phyloP scores from a whole-genome alignment of 1,284 basidiomycete species.

The Apiotrichum sp. region DNA sequence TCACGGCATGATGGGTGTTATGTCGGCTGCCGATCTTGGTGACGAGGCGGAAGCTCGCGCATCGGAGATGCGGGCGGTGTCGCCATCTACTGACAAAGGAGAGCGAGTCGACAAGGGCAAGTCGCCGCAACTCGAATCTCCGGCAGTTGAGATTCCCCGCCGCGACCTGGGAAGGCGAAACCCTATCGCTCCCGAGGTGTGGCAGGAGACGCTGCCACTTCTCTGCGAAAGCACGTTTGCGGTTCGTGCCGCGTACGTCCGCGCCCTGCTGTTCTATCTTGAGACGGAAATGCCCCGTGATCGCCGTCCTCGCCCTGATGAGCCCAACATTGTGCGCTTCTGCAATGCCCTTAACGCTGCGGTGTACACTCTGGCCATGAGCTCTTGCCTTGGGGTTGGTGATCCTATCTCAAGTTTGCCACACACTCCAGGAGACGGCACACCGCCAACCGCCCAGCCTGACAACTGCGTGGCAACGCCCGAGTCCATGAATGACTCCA shows the following conservation, averaged over 20 bases:
- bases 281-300: constrained; percentile 60
- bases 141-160: constrained; percentile 20
- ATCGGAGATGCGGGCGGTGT: background rate
- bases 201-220: constrained; percentile 80
- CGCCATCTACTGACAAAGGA: background rate
- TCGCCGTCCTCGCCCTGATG: constrained; percentile 18
- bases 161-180: constrained; percentile 53
- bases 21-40: constrained; percentile 30
- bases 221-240: constrained; percentile 68
- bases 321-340: constrained; percentile 52
- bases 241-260: constrained; percentile 68
- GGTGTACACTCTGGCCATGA: constrained; percentile 67
- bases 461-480: background rate
- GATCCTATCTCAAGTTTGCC: constrained; percentile 14
- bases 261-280: constrained; percentile 66
- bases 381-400: constrained; percentile 52
- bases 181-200: constrained; percentile 69
- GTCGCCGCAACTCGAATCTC: constrained; percentile 27
- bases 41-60: constrained; percentile 28
- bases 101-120: constrained; percentile 29
- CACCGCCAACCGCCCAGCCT: background rate
- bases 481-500: background rate
- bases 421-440: constrained; percentile 7
- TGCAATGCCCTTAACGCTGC: constrained; percentile 72
- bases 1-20: constrained; percentile 36